These are phyloP conservation scores for Wickerhamiella cacticola DNA, from an alignment of 805 yeast species.

Conservation along the genomic window DNA sequence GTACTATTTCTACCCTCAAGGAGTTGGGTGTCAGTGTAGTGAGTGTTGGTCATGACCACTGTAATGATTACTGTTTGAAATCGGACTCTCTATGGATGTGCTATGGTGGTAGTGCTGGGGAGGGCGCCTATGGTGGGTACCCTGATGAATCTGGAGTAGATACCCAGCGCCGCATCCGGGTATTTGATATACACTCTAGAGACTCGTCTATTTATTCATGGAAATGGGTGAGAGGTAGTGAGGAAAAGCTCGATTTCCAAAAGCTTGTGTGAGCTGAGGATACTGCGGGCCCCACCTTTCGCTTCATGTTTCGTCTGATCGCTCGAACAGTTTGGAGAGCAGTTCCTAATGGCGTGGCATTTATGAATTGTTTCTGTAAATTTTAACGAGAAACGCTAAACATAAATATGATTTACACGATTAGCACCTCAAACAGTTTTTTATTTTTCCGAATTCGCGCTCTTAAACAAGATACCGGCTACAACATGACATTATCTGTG, in stretches of 20 bases:
- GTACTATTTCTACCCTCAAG: slow-evolving; percentile 47
- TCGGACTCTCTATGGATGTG: slow-evolving; percentile 61
- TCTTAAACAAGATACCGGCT: too few relatives aligned
- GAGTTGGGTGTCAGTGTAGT: slow-evolving; percentile 62
- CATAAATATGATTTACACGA: too few relatives aligned
- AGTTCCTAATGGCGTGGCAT: too few relatives aligned
- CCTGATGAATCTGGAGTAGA: slow-evolving; percentile 39
- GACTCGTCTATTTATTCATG: slow-evolving; percentile 45
- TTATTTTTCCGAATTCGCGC: too few relatives aligned
- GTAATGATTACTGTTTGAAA: slow-evolving; percentile 75
- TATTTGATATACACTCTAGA: slow-evolving; percentile 51
- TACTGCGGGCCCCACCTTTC: too few relatives aligned
- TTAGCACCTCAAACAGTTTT: too few relatives aligned
- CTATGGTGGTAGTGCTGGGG: slow-evolving; percentile 88
- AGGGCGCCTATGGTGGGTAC: slow-evolving; percentile 93
- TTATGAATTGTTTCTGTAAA: too few relatives aligned
- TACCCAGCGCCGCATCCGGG: slow-evolving; percentile 63
- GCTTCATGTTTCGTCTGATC: too few relatives aligned
- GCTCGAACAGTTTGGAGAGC: too few relatives aligned
- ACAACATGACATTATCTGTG: too few relatives aligned
- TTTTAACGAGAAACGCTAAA: too few relatives aligned
- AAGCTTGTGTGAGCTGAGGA: slow-evolving; percentile 37
- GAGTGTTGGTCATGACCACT: slow-evolving; percentile 90
- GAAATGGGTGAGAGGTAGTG: slow-evolving; percentile 58
- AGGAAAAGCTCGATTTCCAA: slow-evolving; percentile 39